Evolutionary conservation across 1,284 basidiomycete genomes (phyloP), one percentile per base, ranked within the genome.

Genomic region (Neonothopanus nambi): DNA sequence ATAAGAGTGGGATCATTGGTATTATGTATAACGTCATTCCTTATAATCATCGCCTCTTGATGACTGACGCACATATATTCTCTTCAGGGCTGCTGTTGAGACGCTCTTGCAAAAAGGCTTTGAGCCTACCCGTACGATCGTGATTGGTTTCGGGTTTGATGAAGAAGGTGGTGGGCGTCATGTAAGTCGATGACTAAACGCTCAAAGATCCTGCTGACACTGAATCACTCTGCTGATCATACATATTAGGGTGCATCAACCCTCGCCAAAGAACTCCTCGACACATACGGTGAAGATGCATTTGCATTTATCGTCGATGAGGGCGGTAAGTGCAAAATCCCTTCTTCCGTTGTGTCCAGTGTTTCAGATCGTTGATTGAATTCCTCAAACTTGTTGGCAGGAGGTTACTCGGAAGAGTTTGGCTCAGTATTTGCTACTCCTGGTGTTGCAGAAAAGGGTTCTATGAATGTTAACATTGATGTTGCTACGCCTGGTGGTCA

Each of bases 141-240:
- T 91, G 2, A 70, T 90, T 44, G 79, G 83, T 2, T 85, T 83
- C 58, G 89, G 89, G 6, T 86, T 86, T 59, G 89, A 91, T 64
- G 89, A 91, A 65, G 89, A 91, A 70, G 69, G 76, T 13, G 75
- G 75, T 52, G 86, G 85, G 30, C 54, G 48, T n/a, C 65, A 82
- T 55, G 76, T 42, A 42, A 42, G 41, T 42, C 21, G n/a, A n/a
- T n/a, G n/a, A n/a, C n/a, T n/a, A n/a, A n/a, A n/a, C n/a, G n/a
- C n/a, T n/a, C n/a, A n/a, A n/a, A n/a, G n/a, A n/a, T n/a, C n/a
- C n/a, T n/a, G n/a, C n/a, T n/a, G n/a, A n/a, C n/a, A n/a, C n/a
- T n/a, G n/a, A n/a, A n/a, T n/a, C n/a, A n/a, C n/a, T n/a, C n/a
- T n/a, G n/a, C n/a, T n/a, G n/a, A 33, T 40, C 30, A 13, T 18